Base-by-base conservation (phyloP, 352 stramenopile genomes). In the Plasmopara muralis region DNA sequence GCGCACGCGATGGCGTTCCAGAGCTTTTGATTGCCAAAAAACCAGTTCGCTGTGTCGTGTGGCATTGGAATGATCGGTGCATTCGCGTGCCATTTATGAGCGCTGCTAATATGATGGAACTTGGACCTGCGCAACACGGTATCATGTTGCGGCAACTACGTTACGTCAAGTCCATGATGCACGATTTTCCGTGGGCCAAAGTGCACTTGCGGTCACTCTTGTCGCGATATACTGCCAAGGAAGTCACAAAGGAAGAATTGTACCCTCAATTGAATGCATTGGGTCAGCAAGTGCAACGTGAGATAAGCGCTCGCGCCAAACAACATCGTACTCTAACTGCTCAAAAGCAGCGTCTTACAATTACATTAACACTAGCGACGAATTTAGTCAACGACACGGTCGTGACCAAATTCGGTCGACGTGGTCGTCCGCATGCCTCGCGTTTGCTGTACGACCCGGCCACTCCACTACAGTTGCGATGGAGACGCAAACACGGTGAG, bases 91-190 rank as follows among this genome's bases (percentile, higher is more conserved):
- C 75, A 4, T 68, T 74, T 48, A 61, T 70, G 49, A 60, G 38
- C 13, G 37, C 50, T 13, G 49, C 53, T 14, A 70, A 64, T 25
- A 55, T 64, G 33, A 78, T 87, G 34, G 52, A 73, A 42, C 66
- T 92, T 29, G 81, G 81, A 0, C 78, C 81, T 34, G 69, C 85
- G 7, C 81, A 92, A 54, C 81, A 92, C 42, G 69, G 73, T 6
- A 69, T 92, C 43, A 92, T 92, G 81, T 40, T 92, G n/a, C 64
- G 70, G 2, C 81, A 92, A 43, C 51, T 92, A 16, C 78, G 81
- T n/a, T 92, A 85, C 58, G 71, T 92, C 37, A 89, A 89, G 60
- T 74, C 68, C 7, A 77, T 87, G 42, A 92, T 89, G 81, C 75
- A 89, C 47, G 74, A 92, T 16, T 62, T 89, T n/a, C 78, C 81